These are phyloP conservation scores for Colletotrichum trifolii DNA, from an alignment of 2,329 filamentous ascomycete species.

Conservation along the genomic window DNA sequence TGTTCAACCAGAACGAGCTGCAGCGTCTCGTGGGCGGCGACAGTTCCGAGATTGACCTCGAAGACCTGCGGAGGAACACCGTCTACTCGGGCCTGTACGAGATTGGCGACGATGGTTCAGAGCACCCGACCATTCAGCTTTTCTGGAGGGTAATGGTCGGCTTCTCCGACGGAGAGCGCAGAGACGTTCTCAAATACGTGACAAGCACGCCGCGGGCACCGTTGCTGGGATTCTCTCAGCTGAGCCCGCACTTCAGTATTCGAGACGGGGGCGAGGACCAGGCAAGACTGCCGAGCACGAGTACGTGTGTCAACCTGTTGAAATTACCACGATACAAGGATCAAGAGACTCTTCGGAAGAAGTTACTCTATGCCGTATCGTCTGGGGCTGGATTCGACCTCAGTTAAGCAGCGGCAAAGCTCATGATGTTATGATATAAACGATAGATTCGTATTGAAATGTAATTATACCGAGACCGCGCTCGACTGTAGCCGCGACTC, in stretches of 20 bases:
- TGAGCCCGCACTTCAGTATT: conserved; percentile 90
- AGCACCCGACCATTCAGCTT: conserved; percentile 85
- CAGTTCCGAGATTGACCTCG: conserved; percentile 84
- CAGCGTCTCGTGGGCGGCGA: conserved; percentile 94
- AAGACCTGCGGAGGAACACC: conserved; percentile 86
- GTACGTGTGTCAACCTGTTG: conserved; percentile 93
- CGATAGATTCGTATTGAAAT: conserved; percentile 15
- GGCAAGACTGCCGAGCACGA: conserved; percentile 86
- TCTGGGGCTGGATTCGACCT: conserved; percentile 94
- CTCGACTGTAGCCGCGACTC: too few relatives aligned
- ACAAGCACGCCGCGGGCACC: conserved; percentile 93
- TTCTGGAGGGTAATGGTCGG: conserved; percentile 92
- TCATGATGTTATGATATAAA: conserved; percentile 31
- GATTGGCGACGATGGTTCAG: conserved; percentile 87
- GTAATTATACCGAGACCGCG: neutral
- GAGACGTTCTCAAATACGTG: conserved; percentile 94
- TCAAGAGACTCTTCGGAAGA: conserved; percentile 74
- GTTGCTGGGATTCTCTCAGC: conserved; percentile 85
- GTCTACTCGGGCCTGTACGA: conserved; percentile 88
- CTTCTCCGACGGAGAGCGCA: conserved; percentile 79
- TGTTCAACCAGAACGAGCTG: conserved; percentile 98
- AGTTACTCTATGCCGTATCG: conserved; percentile 89
- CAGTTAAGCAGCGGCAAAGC: conserved; percentile 54
- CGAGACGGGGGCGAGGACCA: conserved; percentile 83
- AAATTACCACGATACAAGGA: conserved; percentile 87